Conservation (phyloP, 2,329 filamentous ascomycete species). For the Cercospora sp. region DNA sequence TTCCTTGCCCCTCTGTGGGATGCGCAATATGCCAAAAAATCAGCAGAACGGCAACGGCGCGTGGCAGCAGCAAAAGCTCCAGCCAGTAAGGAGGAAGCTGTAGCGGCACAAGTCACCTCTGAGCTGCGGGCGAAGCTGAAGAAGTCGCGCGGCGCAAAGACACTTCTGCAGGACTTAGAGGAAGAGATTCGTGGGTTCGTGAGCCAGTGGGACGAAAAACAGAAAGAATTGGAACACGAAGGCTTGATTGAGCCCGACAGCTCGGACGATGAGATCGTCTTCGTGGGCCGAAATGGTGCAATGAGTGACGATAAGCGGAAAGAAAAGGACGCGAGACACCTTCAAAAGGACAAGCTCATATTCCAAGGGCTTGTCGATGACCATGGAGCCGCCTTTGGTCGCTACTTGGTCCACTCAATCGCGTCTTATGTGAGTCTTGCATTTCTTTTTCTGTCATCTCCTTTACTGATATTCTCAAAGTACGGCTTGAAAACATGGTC, state of each 20-base stretch:
- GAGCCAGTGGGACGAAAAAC: conserved; percentile 56
- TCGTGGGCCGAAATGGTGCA: conserved; percentile 70
- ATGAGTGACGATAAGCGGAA: conserved; percentile 59
- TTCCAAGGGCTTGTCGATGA: conserved; percentile 79
- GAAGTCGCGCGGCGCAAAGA: conserved; percentile 73
- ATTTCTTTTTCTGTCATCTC: conserved; percentile 6
- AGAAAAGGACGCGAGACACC: conserved; percentile 54
- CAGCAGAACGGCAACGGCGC: conserved; percentile 39
- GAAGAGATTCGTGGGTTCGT: conserved; percentile 79
- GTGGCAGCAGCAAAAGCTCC: conserved; percentile 49
- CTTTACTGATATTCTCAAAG: conserved; percentile 17
- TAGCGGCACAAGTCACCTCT: conserved; percentile 63
- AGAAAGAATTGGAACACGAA: conserved; percentile 49
- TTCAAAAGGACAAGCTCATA: conserved; percentile 67
- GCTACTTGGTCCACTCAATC: conserved; percentile 91
- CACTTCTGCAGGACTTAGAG: conserved; percentile 80
- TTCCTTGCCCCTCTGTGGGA: conserved; percentile 88
- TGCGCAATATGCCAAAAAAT: conserved; percentile 46
- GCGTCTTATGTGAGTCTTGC: conserved; percentile 63
- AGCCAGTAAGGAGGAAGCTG: conserved; percentile 51
- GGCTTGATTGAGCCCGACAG: conserved; percentile 51
- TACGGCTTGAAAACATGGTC: conserved; percentile 86
- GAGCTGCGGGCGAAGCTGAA: conserved; percentile 81
- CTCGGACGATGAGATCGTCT: conserved; percentile 86
- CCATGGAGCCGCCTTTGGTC: conserved; percentile 76